phyloP scores from a whole-genome alignment of 345 rosid species.

The Eucalyptus brandiana region DNA sequence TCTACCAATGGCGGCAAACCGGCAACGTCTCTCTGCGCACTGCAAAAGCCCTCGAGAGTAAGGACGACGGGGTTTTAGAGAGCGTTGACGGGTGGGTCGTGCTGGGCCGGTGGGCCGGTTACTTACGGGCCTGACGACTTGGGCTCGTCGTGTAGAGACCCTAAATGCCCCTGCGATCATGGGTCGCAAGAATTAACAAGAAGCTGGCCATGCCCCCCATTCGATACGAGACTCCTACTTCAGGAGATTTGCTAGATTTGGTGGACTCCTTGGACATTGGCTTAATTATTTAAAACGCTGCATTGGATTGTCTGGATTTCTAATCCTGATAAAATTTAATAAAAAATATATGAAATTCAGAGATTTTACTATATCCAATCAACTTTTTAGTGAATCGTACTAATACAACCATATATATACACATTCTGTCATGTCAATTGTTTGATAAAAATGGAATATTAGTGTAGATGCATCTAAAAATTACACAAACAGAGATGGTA shows the following conservation, averaged over 20 bases:
- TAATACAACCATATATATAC: too few relatives aligned
- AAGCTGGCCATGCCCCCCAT: not conserved
- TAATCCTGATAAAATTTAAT: too few relatives aligned
- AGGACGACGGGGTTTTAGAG: not conserved
- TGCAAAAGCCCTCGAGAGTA: not conserved
- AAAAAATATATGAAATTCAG: too few relatives aligned
- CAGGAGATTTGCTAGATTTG: not conserved
- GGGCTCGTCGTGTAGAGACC: not conserved
- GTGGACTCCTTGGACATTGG: not conserved
- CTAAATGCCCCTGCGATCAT: not conserved
- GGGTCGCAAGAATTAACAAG: not conserved
- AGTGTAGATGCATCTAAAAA: too few relatives aligned
- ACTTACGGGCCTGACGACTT: not conserved
- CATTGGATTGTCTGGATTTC: too few relatives aligned
- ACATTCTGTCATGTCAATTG: too few relatives aligned
- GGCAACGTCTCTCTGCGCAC: not conserved
- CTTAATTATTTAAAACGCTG: not conserved
- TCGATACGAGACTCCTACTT: not conserved
- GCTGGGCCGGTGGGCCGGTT: not conserved
- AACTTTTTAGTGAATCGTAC: too few relatives aligned
- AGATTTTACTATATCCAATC: too few relatives aligned
- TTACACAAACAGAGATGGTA: too few relatives aligned
- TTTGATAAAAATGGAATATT: too few relatives aligned
- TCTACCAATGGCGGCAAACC: not conserved
- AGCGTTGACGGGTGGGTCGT: not conserved